phyloP scores from a whole-genome alignment of 2,329 filamentous ascomycete species.

The Pezicula radicicola region DNA sequence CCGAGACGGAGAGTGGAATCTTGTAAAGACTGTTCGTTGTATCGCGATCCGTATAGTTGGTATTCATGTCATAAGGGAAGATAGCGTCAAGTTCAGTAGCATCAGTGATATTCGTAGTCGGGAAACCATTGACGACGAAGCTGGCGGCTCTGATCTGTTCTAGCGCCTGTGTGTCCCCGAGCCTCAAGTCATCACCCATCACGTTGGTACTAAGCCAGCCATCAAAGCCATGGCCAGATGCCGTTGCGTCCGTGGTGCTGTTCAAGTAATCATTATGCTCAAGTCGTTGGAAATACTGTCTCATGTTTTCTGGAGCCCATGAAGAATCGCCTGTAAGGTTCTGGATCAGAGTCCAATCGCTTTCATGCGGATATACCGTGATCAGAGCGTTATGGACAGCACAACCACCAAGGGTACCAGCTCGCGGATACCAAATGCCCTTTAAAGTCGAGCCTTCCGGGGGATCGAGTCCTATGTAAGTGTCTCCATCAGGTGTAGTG shows the following conservation, averaged over 20 bases:
- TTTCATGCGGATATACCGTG: constrained; percentile 15
- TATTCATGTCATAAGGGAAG: constrained; percentile 12
- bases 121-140: constrained; percentile 8
- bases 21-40: constrained; percentile 15
- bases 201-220: constrained; percentile 24
- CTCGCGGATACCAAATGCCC: constrained; percentile 27
- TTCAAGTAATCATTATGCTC: constrained; percentile 12
- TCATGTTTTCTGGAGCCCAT: constrained; percentile 20
- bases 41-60: constrained; percentile 12
- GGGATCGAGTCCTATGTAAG: constrained; percentile 21
- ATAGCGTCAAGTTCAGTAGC: constrained; percentile 4
- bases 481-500: constrained; percentile 20
- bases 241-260: background rate
- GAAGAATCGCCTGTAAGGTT: constrained; percentile 19
- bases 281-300: constrained; percentile 15
- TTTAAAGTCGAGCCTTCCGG: constrained; percentile 19
- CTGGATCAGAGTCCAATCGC: constrained; percentile 19
- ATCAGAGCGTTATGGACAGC: constrained; percentile 21
- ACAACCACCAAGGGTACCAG: constrained; percentile 28
- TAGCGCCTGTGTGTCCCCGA: constrained; percentile 12
- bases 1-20: constrained; percentile 15
- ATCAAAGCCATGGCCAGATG: constrained; percentile 11
- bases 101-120: constrained; percentile 13
- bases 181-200: constrained; percentile 6
- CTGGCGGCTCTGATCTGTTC: constrained; percentile 12